These are phyloP conservation scores for Dendrobium nobile DNA, from an alignment of 106 monocot genomes.

Conservation along the genomic window DNA sequence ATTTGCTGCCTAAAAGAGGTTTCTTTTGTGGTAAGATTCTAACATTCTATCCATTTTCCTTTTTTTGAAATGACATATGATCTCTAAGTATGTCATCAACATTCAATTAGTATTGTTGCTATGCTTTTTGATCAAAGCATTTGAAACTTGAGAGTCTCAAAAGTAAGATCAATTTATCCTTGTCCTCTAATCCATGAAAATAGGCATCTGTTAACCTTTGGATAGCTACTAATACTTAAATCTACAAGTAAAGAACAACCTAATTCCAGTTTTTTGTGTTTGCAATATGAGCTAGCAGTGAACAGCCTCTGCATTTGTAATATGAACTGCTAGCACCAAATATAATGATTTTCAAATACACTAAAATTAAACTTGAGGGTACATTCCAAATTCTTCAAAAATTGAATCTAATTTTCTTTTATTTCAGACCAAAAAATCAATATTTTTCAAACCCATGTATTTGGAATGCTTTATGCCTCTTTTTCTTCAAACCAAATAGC, in stretches of 20 bases:
- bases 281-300: no score
- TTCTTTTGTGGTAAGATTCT: constrained; percentile 75
- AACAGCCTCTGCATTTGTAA: no score
- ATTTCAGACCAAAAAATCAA: no score
- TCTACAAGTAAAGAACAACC: no score
- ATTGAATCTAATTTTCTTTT: no score
- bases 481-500: no score
- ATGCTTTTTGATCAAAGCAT: constrained; percentile 1
- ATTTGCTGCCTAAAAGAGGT: constrained; percentile 70
- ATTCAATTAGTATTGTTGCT: background rate
- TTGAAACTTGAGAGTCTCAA: background rate
- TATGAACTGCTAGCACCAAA: no score
- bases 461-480: no score
- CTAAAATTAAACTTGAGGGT: no score
- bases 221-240: background rate
- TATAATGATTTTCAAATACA: no score
- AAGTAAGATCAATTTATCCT: background rate
- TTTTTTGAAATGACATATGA: background rate
- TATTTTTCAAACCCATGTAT: background rate
- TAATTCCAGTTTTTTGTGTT: no score
- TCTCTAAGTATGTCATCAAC: background rate
- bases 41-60: background rate
- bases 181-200: background rate
- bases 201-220: background rate
- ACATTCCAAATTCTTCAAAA: no score